Evolutionary conservation across 2,329 filamentous ascomycete genomes (phyloP).

Genomic region (Fusarium denticulatum): DNA sequence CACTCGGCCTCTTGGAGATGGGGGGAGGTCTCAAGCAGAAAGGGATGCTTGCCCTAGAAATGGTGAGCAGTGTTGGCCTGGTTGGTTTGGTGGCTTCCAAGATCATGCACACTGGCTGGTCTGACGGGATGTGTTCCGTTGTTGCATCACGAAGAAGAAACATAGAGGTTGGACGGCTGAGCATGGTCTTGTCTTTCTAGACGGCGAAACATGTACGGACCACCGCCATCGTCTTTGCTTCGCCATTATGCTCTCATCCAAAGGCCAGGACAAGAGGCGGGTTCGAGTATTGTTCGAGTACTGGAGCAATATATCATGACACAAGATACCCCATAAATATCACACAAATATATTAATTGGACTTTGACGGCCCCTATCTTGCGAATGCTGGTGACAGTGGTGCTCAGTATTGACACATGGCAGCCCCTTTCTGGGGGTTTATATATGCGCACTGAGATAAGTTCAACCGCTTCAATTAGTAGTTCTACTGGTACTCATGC

Average conservation of each 20-base stretch:
- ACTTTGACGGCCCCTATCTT: not conserved
- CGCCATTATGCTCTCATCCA: not conserved
- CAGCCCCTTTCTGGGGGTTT: not conserved
- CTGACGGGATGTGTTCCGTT: constrained; percentile 33
- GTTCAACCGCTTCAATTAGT: not conserved
- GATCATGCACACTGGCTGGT: constrained; percentile 52
- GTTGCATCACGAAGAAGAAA: constrained; percentile 24
- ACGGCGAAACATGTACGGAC: not conserved
- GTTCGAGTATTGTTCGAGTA: not conserved
- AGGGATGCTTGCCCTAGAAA: constrained; percentile 75
- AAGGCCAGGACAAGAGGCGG: not conserved
- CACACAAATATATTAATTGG: not conserved
- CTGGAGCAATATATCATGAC: constrained; percentile 9
- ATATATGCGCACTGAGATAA: not conserved
- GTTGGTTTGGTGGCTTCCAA: constrained; percentile 77
- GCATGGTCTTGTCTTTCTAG: constrained; percentile 36
- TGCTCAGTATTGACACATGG: not conserved
- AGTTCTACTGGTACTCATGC: not conserved
- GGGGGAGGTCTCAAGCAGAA: constrained; percentile 71
- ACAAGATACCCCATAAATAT: constrained; percentile 38
- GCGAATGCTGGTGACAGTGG: not conserved
- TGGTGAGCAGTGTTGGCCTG: constrained; percentile 78
- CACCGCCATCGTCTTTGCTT: not conserved
- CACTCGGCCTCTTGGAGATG: constrained; percentile 79
- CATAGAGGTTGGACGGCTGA: constrained; percentile 36